Evolutionary conservation across 208 protist genomes (phyloP).

Genomic region (Entamoeba dispar): DNA sequence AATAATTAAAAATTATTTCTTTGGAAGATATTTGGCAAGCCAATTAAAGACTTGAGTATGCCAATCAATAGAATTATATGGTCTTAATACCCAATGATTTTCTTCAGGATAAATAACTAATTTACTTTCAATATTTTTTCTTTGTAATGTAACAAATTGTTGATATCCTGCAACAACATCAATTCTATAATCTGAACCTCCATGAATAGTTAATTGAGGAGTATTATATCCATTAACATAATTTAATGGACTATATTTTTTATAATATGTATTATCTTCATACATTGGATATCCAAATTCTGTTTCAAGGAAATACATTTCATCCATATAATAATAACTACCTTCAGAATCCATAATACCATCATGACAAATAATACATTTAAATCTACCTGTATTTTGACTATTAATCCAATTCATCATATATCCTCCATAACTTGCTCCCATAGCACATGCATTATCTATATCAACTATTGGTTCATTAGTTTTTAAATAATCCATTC

Average conservation of each 20-base stretch:
- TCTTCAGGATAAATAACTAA: not conserved
- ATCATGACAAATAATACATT: not conserved
- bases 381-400: not conserved
- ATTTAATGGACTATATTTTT: not conserved
- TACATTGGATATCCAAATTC: not conserved
- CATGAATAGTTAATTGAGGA: constrained; percentile 1
- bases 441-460: not conserved
- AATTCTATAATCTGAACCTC: not conserved
- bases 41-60: not conserved
- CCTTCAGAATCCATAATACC: not conserved
- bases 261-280: not conserved
- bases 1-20: too few relatives aligned
- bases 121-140: not conserved
- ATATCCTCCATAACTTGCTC: not conserved
- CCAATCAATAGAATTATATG: not conserved
- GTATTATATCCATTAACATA: not conserved
- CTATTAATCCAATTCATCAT: not conserved
- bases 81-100: not conserved
- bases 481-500: not conserved
- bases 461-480: not conserved
- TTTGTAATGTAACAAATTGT: not conserved
- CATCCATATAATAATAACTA: not conserved
- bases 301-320: not conserved
- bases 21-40: not conserved
- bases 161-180: not conserved